Percentiles rank a stretch among this genome's conserved stretches.
These are phyloP conservation scores for Clathrus columnatus DNA, from an alignment of 768 basidiomycete genomes.

Conservation along the genomic window DNA sequence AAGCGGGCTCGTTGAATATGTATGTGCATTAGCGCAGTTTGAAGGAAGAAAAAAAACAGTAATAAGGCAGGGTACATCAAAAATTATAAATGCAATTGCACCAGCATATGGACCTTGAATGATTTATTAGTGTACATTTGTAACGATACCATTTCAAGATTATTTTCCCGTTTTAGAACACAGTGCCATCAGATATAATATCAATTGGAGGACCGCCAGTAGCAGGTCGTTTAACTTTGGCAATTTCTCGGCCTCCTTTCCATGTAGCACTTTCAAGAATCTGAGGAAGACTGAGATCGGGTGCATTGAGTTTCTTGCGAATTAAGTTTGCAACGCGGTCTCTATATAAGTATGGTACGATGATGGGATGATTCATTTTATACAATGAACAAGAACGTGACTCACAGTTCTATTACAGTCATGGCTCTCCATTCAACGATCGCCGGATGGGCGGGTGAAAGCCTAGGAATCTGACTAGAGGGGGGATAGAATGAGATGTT, in stretches of 20 bases:
- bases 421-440: slow-evolving; percentile 95
- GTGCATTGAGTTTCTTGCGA: slow-evolving; percentile 42
- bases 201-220: slow-evolving; percentile 82
- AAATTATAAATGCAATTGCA: neutral
- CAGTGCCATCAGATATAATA: slow-evolving; percentile 77
- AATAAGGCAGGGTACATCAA: no score
- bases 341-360: slow-evolving; percentile 30
- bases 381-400: slow-evolving; percentile 13
- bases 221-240: slow-evolving; percentile 61
- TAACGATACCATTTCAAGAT: neutral
- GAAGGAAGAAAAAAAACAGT: no score
- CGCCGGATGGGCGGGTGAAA: slow-evolving; percentile 74
- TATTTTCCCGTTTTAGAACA: slow-evolving; percentile 40
- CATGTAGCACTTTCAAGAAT: slow-evolving; percentile 92
- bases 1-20: slow-evolving; percentile 8
- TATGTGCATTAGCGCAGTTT: neutral
- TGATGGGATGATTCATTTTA: neutral
- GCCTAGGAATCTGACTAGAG: slow-evolving; percentile 47
- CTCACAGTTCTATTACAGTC: slow-evolving; percentile 88
- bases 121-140: neutral
- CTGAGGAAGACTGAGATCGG: slow-evolving; percentile 69
- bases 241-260: slow-evolving; percentile 94
- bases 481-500: slow-evolving; percentile 28
- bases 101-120: neutral
- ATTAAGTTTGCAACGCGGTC: slow-evolving; percentile 73